Base-by-base conservation (phyloP, 2,329 filamentous ascomycete species). In the Neopestalotiopsis clavispora region DNA sequence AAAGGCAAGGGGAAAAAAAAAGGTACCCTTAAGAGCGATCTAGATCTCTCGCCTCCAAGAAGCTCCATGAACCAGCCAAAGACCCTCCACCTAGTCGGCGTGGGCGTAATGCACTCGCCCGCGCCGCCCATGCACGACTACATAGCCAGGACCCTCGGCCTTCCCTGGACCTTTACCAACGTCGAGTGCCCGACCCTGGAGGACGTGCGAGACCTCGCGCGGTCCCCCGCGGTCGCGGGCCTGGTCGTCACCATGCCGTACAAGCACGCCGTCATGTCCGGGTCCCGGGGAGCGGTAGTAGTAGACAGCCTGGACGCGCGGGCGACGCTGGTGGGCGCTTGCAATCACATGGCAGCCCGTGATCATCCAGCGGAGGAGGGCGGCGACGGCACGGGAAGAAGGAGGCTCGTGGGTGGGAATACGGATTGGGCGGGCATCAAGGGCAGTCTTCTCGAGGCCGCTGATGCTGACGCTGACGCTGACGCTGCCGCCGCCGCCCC, bases 171-270 rank as follows among this genome's bases (percentile, higher is more conserved):
- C 40, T 64, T 64, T 30, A n/a, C 32, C 61, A 64, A 32, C 61
- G 38, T 38, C 17, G 61, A 64, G 28, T 64, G 61, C 40, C 34
- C 32, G 20, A 52, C 61, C 13, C 20, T 64, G 9, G 61, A 30
- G 17, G 61, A 64, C 28, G 34, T 23, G 14, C 20, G 20, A 7
- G 20, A 13, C 13, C 40, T 64, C n/a, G 61, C 61, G 9, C 32
- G 61, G 20, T 42, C n/a, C n/a, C 61, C 40, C 17, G n/a, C 32
- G n/a, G 40, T 49, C 34, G 32, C 61, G 34, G 61, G 61, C n/a
- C 61, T 64, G 10, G 61, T 64, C 38, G 40, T 64, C 17, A 64
- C 61, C 17, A 64, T 64, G 61, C 61, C 61, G 14, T 64, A 64
- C 40, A 64, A 64, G 61, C 32, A 64, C 40, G 38, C 20, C 32